Evolutionary conservation across 169 alveolate species (phyloP), one percentile per base, ranked within the genome.

Genomic region (Cryptosporidium sp.): DNA sequence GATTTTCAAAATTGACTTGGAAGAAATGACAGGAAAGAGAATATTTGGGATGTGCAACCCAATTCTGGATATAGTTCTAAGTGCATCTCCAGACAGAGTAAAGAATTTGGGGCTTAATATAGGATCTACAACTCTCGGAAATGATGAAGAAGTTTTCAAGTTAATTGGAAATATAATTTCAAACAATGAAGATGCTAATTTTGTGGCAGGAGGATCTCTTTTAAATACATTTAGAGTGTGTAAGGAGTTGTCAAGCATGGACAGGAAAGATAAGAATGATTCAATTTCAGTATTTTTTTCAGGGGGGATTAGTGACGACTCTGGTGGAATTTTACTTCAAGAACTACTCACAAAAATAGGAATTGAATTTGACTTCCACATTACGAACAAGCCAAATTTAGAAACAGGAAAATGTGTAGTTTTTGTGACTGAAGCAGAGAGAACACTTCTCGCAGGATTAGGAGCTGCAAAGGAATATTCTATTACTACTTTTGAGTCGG

Each of bases 401-500:
- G 89, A 80, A 31, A 80, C 89, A 39, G 89, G 50, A 43, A 80
- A 45, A 14, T 80, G 89, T 33, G 41, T 65, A 18, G 89, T 65
- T n/a, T 62, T 80, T 61, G 68, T 80, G n/a, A 80, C 89, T 62
- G 52, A 62, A n/a, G 59, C 43, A 6, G 89, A 80, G 35, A 55
- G 89, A 67, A 80, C 89, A 1, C 52, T 80, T 21, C 58, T 80
- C 7, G 74, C 75, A 10, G 73, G 80, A 18, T 45, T 80, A 29
- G 89, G 89, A 23, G 61, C 89, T 62, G 89, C 89, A 2, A 80
- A 62, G 39, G 89, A 80, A 5, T 80, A 80, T 62, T 80, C 89
- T 0, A 41, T 80, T 16, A 8, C 8, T 21, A 80, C 89, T 18
- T 80, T 80, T 59, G 73, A 62, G 23, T 43, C 65, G 1, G 67